Evolutionary conservation across 2,329 filamentous ascomycete genomes (phyloP), one percentile per base, ranked within the genome.

Genomic region (Orbilia brochopaga): DNA sequence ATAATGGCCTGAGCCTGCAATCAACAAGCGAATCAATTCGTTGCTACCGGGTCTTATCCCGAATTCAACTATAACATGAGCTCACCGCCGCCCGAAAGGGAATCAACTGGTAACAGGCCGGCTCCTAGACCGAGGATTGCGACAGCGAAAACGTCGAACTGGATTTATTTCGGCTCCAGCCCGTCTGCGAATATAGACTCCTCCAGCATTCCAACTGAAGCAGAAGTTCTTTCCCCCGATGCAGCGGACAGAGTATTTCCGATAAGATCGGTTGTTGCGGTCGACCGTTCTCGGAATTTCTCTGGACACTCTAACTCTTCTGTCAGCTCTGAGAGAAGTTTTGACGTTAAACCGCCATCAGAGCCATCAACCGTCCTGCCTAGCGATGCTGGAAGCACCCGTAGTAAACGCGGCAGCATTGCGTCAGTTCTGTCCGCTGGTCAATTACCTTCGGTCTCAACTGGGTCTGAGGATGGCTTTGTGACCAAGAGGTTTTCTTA

Each of bases 401-500:
- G 62, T 13, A 74, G 69, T 54, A 35, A 54, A 15, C 58, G 50
- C 40, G 69, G 60, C 5, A 70, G 69, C 40, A 69, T 65, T 48
- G 59, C 69, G 13, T 69, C 50, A 4, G n/a, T 67, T 1, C 40
- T 69, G 32, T 70, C 54, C 27, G 65, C 40, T 19, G 67, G 30
- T 40, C 57, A 30, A 37, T 58, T 78, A 19, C 21, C 30, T 30
- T 24, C 46, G 24, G 59, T 17, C 7, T 44, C 56, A 35, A 46
- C 23, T 32, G 23, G 50, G 8, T 6, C 13, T 78, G 23, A 65
- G 74, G 82, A 86, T 0, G 76, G 80, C 0, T 81, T 90, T 24
- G 78, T 92, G 1, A 90, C 90, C 0, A 83, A 87, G 23, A 87
- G 91, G 1, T 96, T 95, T 80, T 89, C 88, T 75, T 90, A 96